Percentiles rank a stretch among this genome's conserved stretches.
phyloP scores from a whole-genome alignment of 768 basidiomycete species.

The Saitozyma podzolica region DNA sequence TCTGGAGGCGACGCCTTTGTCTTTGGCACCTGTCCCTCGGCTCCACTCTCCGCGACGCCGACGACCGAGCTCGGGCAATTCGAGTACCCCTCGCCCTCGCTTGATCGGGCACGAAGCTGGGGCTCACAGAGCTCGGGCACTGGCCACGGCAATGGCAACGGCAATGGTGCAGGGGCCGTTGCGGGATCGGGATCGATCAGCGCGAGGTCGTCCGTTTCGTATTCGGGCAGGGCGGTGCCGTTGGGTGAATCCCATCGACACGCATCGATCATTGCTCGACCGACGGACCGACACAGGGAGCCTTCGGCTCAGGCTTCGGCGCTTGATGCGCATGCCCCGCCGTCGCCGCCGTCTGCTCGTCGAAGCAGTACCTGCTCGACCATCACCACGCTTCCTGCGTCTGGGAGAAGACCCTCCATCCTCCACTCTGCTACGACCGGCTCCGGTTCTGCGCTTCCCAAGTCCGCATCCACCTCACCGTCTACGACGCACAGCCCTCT shows the following conservation, averaged over 20 bases:
- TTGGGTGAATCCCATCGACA: constrained; percentile 11
- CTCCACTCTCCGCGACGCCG: constrained; percentile 32
- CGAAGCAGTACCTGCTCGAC: constrained; percentile 34
- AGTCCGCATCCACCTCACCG: constrained; percentile 1
- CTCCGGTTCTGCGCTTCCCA: constrained; percentile 8
- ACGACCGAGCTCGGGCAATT: constrained; percentile 46
- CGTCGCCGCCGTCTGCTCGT: constrained; percentile 22
- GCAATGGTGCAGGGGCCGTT: not conserved
- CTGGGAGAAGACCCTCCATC: constrained; percentile 32
- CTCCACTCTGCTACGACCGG: constrained; percentile 29
- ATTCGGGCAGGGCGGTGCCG: constrained; percentile 4
- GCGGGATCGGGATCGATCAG: not conserved
- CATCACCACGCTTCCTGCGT: constrained; percentile 28
- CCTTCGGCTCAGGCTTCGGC: not conserved
- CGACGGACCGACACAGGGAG: constrained; percentile 1
- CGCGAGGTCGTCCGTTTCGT: constrained; percentile 5
- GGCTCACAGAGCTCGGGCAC: not conserved
- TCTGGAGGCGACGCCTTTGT: too few species aligned
- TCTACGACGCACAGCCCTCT: not conserved
- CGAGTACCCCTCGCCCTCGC: constrained; percentile 34
- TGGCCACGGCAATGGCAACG: not conserved
- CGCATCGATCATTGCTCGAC: constrained; percentile 2
- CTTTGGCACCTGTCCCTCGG: constrained; percentile 36
- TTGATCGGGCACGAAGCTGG: not conserved
- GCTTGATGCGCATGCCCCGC: not conserved